Conservation (phyloP, 768 basidiomycete genomes). For the Mycena amicta region DNA sequence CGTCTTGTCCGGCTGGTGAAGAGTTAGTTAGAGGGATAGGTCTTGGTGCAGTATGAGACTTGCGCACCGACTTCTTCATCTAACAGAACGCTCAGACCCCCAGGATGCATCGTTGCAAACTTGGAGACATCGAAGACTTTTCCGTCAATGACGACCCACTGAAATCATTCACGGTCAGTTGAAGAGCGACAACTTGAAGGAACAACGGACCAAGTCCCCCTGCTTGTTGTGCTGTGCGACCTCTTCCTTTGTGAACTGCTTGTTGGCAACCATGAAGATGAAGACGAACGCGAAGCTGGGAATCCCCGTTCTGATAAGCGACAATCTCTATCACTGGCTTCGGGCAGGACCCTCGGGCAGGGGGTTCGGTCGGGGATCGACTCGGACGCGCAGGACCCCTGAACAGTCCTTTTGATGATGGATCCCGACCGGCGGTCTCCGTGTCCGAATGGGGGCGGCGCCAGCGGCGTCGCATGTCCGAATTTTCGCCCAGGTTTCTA, state of each 20-base stretch:
- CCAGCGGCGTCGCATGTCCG: neutral
- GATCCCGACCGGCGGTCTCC: neutral
- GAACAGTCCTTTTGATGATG: neutral
- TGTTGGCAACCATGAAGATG: too few relatives aligned
- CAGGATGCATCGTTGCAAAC: constrained; percentile 83
- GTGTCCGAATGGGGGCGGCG: neutral
- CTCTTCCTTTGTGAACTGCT: neutral
- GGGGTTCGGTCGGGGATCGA: too few relatives aligned
- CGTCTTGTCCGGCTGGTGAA: constrained; percentile 54
- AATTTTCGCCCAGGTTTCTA: neutral
- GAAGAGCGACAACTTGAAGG: too few relatives aligned
- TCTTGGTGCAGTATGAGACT: too few relatives aligned
- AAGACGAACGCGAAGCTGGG: too few relatives aligned
- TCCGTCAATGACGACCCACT: constrained; percentile 47
- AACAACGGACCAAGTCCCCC: neutral
- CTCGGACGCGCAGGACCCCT: too few relatives aligned
- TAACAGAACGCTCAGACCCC: constrained; percentile 75
- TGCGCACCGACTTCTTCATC: constrained; percentile 56
- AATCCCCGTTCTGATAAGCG: too few relatives aligned
- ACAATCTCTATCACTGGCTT: too few relatives aligned
- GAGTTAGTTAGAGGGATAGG: neutral
- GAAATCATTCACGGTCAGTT: too few relatives aligned
- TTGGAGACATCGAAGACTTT: constrained; percentile 83
- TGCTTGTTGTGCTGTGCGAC: neutral
- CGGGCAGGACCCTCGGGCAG: too few relatives aligned